Percentiles rank a stretch among this genome's conserved stretches.
phyloP scores from a whole-genome alignment of 495 filamentous ascomycete species.

The Aspergillus heteromorphus region DNA sequence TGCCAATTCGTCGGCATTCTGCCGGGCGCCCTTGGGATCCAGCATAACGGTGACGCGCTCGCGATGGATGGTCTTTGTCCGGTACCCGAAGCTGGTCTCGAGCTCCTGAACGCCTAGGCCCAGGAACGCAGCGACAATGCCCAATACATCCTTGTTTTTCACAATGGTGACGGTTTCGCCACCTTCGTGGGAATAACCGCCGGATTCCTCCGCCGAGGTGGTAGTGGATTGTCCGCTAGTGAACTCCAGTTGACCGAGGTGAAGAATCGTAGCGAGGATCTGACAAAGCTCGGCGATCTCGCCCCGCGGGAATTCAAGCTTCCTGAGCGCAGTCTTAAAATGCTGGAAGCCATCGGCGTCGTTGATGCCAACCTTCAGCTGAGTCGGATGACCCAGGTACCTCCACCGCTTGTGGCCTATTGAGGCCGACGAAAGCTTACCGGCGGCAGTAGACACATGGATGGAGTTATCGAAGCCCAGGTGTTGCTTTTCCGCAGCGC shows the following conservation, averaged over 20 bases:
- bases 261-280: constrained; percentile 82
- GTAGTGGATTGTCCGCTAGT: constrained; percentile 70
- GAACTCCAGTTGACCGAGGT: constrained; percentile 95
- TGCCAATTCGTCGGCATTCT: constrained; percentile 89
- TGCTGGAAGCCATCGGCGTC: constrained; percentile 93
- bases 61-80: constrained; percentile 88
- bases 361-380: constrained; percentile 94
- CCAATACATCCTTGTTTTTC: constrained; percentile 86
- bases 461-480: constrained; percentile 67
- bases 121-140: constrained; percentile 84
- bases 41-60: constrained; percentile 97
- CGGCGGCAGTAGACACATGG: constrained; percentile 33
- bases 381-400: constrained; percentile 92
- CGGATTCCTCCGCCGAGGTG: constrained; percentile 80
- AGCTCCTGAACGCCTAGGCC: constrained; percentile 74
- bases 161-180: constrained; percentile 79
- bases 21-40: constrained; percentile 82
- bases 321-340: constrained; percentile 92
- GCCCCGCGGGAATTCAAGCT: constrained; percentile 84
- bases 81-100: constrained; percentile 85
- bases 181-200: constrained; percentile 93
- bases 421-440: constrained; percentile 47
- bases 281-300: constrained; percentile 98
- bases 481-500: constrained; percentile 81
- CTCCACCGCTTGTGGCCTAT: constrained; percentile 75